A percentile compares a stretch with the other conserved stretches of the same genome.
phyloP scores from a whole-genome alignment of 2,329 filamentous ascomycete species.

The Paraphaeosphaeria minitans region DNA sequence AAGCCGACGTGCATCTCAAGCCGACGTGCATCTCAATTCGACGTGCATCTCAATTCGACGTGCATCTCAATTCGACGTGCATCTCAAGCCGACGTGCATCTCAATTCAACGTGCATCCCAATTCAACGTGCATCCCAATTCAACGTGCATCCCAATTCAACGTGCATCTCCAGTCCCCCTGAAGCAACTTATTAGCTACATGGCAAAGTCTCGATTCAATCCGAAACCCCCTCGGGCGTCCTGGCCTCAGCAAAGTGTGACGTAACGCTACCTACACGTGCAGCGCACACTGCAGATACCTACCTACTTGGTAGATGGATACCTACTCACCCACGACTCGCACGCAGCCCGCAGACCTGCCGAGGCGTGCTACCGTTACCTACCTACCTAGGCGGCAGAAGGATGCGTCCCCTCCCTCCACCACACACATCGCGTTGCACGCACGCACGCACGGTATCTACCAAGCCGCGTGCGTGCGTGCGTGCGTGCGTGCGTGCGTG shows the following conservation, averaged over 20 bases:
- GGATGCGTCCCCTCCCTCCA: neutral
- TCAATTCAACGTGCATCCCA: too few species aligned
- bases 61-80: too few species aligned
- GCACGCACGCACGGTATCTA: neutral
- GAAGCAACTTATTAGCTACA: neutral
- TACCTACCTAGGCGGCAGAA: constrained; percentile 5
- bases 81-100: neutral
- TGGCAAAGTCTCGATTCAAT: neutral
- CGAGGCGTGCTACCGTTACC: neutral
- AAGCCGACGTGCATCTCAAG: neutral
- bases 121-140: neutral
- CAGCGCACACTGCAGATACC: neutral
- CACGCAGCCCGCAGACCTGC: neutral
- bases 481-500: neutral
- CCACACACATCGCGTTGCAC: too few species aligned
- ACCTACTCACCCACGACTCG: too few species aligned
- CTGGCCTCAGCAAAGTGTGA: neutral
- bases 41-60: neutral
- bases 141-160: neutral
- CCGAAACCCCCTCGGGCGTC: too few species aligned
- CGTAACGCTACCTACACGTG: neutral
- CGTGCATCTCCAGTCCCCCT: neutral
- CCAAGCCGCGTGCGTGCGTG: neutral
- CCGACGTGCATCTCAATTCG: neutral
- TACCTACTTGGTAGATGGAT: too few species aligned